phyloP scores from a whole-genome alignment of 2,329 filamentous ascomycete genomes.

The Hymenoscyphus fructigenus region DNA sequence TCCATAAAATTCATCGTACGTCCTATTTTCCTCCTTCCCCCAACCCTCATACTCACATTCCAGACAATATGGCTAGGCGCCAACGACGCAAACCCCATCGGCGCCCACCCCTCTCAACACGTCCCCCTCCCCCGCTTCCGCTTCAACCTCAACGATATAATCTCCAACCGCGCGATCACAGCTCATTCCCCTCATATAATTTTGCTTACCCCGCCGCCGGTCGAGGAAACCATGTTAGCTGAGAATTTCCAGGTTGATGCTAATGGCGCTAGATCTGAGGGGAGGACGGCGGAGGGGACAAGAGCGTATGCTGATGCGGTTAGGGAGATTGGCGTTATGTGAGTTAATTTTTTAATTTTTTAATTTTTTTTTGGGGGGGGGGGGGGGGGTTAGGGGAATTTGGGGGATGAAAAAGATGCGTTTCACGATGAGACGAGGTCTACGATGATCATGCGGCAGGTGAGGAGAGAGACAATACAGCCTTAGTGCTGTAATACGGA shows the following conservation, averaged over 20 bases:
- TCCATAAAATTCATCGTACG: constrained; percentile 64
- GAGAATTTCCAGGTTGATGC: constrained; percentile 8
- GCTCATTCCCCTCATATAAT: constrained; percentile 69
- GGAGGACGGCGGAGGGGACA: constrained; percentile 45
- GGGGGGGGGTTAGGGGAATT: too few relatives aligned
- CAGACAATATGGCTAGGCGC: constrained; percentile 73
- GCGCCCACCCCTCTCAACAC: not conserved
- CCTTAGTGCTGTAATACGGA: too few relatives aligned
- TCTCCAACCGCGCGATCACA: constrained; percentile 66
- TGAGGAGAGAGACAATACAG: too few relatives aligned
- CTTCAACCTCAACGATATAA: constrained; percentile 66
- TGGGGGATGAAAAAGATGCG: too few relatives aligned
- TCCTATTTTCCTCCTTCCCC: not conserved
- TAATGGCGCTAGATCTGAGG: constrained; percentile 46
- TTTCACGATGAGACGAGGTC: too few relatives aligned
- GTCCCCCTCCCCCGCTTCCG: constrained; percentile 72
- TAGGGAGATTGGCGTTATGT: constrained; percentile 50
- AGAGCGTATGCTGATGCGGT: constrained; percentile 61
- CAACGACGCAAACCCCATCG: constrained; percentile 77
- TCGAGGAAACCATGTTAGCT: constrained; percentile 67
- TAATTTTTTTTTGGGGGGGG: too few relatives aligned
- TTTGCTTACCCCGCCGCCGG: constrained; percentile 78
- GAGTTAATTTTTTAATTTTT: too few relatives aligned
- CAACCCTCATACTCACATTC: not conserved
- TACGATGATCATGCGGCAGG: too few relatives aligned